These are phyloP conservation scores for Diaporthe australafricana DNA, from an alignment of 2,329 filamentous ascomycete species.

Conservation along the genomic window DNA sequence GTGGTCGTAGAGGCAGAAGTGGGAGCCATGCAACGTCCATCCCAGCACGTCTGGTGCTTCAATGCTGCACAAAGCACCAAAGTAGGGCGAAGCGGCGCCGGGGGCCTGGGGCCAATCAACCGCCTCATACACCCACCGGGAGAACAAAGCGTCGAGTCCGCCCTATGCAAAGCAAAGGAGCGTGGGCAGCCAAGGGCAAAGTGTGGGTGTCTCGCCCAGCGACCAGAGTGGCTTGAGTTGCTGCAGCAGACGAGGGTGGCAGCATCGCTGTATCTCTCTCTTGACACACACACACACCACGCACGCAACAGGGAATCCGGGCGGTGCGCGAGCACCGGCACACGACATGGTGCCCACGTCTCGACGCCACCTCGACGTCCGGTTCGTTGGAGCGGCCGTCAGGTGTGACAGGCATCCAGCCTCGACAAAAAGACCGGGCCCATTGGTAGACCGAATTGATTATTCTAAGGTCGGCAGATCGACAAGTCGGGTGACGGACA, in stretches of 20 bases:
- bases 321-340: background rate
- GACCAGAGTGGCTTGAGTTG: slow-evolving; percentile 17
- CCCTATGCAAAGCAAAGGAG: slow-evolving; percentile 1
- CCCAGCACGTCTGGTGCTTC: background rate
- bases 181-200: background rate
- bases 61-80: slow-evolving; percentile 22
- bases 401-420: background rate
- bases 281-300: background rate
- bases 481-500: background rate
- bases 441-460: background rate
- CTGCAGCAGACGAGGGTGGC: background rate
- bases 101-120: slow-evolving; percentile 8
- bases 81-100: slow-evolving; percentile 9
- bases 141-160: slow-evolving; percentile 25
- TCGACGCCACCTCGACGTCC: background rate
- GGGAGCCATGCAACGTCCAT: background rate
- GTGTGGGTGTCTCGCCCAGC: slow-evolving; percentile 4
- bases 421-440: background rate
- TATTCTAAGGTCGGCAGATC: background rate
- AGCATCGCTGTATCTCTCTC: no score
- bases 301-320: background rate
- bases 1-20: background rate
- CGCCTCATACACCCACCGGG: background rate
- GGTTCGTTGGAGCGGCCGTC: background rate
- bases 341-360: background rate